Evolutionary conservation across 139 green algal genomes (phyloP), one percentile per base, ranked within the genome.

Genomic region (Desmodesmus armatus): DNA sequence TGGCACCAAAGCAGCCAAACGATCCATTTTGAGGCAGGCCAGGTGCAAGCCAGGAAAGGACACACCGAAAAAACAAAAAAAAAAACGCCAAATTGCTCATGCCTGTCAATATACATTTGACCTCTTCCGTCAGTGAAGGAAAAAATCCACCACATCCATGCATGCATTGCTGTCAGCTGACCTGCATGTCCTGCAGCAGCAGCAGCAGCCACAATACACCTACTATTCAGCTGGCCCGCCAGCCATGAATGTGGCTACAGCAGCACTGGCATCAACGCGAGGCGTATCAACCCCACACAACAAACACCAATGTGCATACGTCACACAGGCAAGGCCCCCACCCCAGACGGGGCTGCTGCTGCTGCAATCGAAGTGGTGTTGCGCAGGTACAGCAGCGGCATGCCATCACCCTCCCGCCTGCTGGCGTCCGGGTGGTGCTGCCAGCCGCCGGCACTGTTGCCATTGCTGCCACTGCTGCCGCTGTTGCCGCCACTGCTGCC

Each of bases 331-430:
- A 79, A 21, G 25, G 43, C 72, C 31, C 63, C n/a, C n/a, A n/a
- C n/a, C n/a, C n/a, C n/a, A n/a, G n/a, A n/a, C n/a, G n/a, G n/a
- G n/a, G n/a, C n/a, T n/a, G n/a, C n/a, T n/a, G n/a, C n/a, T n/a
- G n/a, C n/a, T n/a, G n/a, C n/a, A n/a, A n/a, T n/a, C n/a, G n/a
- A n/a, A n/a, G n/a, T n/a, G n/a, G n/a, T n/a, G n/a, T n/a, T n/a
- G n/a, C n/a, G 55, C 77, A 58, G 58, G 33, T 39, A 23, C n/a
- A 73, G 37, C 77, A 73, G 55, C 25, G 55, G 55, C 58, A 60
- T 55, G 15, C 63, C 78, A 29, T 75, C 78, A 3, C 63, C 78
- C 31, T 58, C 37, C 25, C 63, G 58, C 35, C 51, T 73, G 27
- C 25, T 58, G 5, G 37, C 70, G 62, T 15, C 15, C 11, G 21